Conservation (phyloP, 805 yeast genomes). For the Scheffersomyces amazonensis region DNA sequence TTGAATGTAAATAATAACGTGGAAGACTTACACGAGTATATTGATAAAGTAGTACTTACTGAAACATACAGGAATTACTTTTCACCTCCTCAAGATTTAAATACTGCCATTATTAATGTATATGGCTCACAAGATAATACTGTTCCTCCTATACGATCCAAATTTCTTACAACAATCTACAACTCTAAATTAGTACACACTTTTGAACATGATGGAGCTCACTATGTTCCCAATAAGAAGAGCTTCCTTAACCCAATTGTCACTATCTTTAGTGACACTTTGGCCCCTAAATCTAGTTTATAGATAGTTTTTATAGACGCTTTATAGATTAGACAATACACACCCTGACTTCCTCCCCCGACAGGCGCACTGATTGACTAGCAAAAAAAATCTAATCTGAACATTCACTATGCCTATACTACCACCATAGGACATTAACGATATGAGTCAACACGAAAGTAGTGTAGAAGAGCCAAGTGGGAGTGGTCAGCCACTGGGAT, state of each 20-base stretch:
- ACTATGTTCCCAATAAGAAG: constrained; percentile 23
- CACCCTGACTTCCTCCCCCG: no score
- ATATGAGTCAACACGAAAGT: no score
- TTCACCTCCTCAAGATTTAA: constrained; percentile 9
- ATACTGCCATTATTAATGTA: constrained; percentile 24
- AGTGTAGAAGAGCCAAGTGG: no score
- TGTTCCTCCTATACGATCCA: constrained; percentile 30
- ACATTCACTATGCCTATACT: no score
- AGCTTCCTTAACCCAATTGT: constrained; percentile 15
- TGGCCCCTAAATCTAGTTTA: constrained; percentile 7
- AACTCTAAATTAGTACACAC: constrained; percentile 9
- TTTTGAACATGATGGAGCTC: constrained; percentile 36
- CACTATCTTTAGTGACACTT: constrained; percentile 9
- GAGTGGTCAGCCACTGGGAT: no score
- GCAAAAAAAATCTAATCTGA: no score
- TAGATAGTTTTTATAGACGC: no score
- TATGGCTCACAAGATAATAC: constrained; percentile 30
- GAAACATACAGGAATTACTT: constrained; percentile 18
- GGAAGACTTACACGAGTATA: constrained; percentile 22
- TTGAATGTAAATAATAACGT: constrained; percentile 13
- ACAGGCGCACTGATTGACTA: no score
- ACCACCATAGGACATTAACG: no score
- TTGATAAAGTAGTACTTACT: constrained; percentile 14
- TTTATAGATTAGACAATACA: no score
- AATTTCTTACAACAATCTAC: constrained; percentile 19